Percentiles rank a stretch among this genome's conserved stretches.
Conservation (phyloP, 1,139 yeast genomes). For the Magnusiomyces sp. region DNA sequence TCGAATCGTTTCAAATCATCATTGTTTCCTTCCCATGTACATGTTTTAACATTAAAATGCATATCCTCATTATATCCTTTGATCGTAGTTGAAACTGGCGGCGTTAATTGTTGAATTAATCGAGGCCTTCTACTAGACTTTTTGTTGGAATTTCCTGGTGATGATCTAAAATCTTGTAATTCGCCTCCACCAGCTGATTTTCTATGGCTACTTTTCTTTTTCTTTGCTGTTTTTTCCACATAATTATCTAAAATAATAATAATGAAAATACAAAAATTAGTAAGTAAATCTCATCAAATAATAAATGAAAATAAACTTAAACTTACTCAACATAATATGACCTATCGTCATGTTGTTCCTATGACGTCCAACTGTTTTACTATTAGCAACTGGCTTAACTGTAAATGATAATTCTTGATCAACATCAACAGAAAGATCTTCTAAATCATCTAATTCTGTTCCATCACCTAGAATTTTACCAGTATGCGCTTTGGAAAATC, state of each 20-base stretch:
- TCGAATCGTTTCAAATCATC: conserved; percentile 47
- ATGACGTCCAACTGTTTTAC: conserved; percentile 3
- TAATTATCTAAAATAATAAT: conserved; percentile 6
- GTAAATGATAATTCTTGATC: conserved; percentile 18
- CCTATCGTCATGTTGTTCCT: background rate
- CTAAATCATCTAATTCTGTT: conserved; percentile 28
- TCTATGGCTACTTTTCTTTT: conserved; percentile 2
- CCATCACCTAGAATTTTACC: conserved; percentile 28
- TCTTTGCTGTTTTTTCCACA: conserved; percentile 5
- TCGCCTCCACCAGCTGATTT: conserved; percentile 1
- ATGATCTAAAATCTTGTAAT: conserved; percentile 2
- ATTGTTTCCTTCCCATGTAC: conserved; percentile 65
- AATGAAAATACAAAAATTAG: background rate
- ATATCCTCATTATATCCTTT: conserved; percentile 33
- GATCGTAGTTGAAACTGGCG: conserved; percentile 22
- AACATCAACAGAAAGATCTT: conserved; percentile 25
- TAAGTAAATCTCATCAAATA: background rate
- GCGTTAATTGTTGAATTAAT: conserved; percentile 31
- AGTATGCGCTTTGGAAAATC: conserved; percentile 16
- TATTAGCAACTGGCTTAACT: conserved; percentile 15
- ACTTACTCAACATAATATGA: conserved; percentile 4
- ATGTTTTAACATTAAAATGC: conserved; percentile 47
- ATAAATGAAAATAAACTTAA: background rate
- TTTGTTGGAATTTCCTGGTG: background rate
- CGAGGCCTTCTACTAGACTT: conserved; percentile 16